Base-by-base conservation (phyloP, 345 rosid genomes). In the Isatis tinctoria region DNA sequence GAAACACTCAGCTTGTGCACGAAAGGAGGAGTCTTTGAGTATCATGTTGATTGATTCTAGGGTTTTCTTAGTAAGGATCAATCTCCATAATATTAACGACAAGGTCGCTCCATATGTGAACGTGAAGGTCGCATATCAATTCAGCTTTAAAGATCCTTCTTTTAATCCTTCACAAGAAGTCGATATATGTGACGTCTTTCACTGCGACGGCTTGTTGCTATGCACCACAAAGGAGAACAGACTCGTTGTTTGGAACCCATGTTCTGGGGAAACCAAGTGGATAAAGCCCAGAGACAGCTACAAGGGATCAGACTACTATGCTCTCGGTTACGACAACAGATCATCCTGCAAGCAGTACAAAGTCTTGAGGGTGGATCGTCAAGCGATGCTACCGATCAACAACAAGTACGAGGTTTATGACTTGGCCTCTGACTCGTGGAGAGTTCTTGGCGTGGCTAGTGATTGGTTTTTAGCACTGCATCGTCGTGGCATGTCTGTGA, bases 231-330 rank as follows among this genome's bases (percentile, higher is more conserved):
- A 13, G 6, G 66, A 61, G 33, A 39, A 24, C 8, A 61, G 35
- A 24, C 49, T 61, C 7, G 49, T 61, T 7, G 66, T 61, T 61
- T 61, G 49, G 49, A 61, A 61, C 8, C 66, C 66, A 61, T 61
- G 33, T 48, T 22, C 32, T 2, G 20, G 33, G 12, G 66, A 61
- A 61, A 40, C 49, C 66, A 40, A 39, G 33, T 61, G 49, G 35
- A 2, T 61, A 2, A 2, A 61, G 40, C 49, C 49, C 1, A 24
- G 35, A 61, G n/a, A 61, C 8, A 39, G 33, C 11, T 40, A 39
- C 66, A 39, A 22, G 66, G 1, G 4, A 22, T 7, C 47, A 2
- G 49, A 61, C 35, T 24, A 40, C 66, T 61, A 7, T 61, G 49
- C 66, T 24, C 49, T 61, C 17, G 48, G 65, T 60, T 61, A 12